Evolutionary conservation across 106 monocot species (phyloP), one percentile per base, ranked within the genome.

Genomic region (Apostasia shenzhenica): DNA sequence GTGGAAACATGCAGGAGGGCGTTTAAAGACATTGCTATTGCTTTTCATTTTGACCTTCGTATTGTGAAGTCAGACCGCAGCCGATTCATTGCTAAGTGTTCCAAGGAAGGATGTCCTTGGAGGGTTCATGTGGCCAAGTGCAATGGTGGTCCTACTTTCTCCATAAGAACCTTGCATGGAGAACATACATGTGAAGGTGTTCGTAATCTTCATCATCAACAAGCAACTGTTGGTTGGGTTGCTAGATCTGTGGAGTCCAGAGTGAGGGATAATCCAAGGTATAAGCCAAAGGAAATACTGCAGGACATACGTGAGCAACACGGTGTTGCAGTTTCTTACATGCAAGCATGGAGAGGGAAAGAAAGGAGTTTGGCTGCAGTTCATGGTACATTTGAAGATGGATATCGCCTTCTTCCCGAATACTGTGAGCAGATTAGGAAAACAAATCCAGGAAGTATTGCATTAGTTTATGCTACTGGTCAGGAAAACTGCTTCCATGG

Each of bases 261-360:
- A 8, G 63, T 97, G 2, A 81, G 95, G 71, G 82, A 88, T 68
- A 97, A 97, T 70, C 95, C 95, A 5, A 82, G 80, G 59, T 86
- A 84, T 66, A 97, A 97, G 62, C 95, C 95, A 3, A 97, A 97
- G 75, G 91, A 97, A 78, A 97, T 97, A 70, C 55, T 97, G 79
- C 89, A 97, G 63, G 95, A 92, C 67, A 97, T 97, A 41, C 81
- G 78, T 1, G 95, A 92, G 47, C 80, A 97, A 55, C 95, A 97
- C 74, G 95, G 95, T 13, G 92, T 97, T 39, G 92, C 91, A 37
- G 95, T 97, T 38, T 89, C 91, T 55, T 97, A 97, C 67, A 97
- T 97, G 95, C 95, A 97, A 72, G 95, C 95, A 12, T 97, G 95
- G 95, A 83, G 95, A 57, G 95, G 95, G 9, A 97, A 97, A 66